Base-by-base conservation (phyloP, 1,284 basidiomycete genomes). In the Cryptococcus floricola region DNA sequence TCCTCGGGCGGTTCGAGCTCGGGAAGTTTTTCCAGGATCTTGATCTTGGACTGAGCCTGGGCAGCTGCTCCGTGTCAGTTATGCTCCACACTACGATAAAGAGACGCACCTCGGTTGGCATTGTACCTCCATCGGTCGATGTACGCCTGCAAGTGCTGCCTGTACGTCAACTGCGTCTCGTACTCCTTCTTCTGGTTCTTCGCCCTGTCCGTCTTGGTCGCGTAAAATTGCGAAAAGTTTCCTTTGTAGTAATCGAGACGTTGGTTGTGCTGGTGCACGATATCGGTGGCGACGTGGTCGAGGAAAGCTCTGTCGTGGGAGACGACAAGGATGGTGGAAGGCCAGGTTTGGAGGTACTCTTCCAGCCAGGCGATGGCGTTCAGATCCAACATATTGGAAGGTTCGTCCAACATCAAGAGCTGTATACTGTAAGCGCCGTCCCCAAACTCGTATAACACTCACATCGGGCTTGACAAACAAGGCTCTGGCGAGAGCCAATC, bases 261-360 rank as follows among this genome's bases (percentile, higher is more conserved):
- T 60, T 85, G 88, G 2, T 90, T 94, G 77, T 98, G 95, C 79
- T 97, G 92, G 76, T 98, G 93, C 39, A 98, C 86, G 67, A 98
- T 98, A 73, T 94, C 91, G 12, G 92, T 94, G 0, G 94, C 93
- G 19, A 97, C 91, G 27, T 90, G 89, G 78, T 98, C 94, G 82
- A 98, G 80, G 85, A 99, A 98, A 31, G 95, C 91, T 70, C 96
- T 87, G 78, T 99, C 96, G 83, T 99, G 96, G 58, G 95, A 97
- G 37, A 98, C 96, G 43, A 98, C 94, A 39, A 99, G 85, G 18
- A 99, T 80, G 0, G 95, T 98, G 48, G 91, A 89, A 1, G 86
- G 80, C 94, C 96, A 99, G 5, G 91, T 96, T 74, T 95, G 94
- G 16, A 99, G 83, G 76, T 98, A 98, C 71, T 97, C 93, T 81